These are phyloP conservation scores for Aspergillus texensis DNA, from an alignment of 2,329 filamentous ascomycete species.

Conservation along the genomic window DNA sequence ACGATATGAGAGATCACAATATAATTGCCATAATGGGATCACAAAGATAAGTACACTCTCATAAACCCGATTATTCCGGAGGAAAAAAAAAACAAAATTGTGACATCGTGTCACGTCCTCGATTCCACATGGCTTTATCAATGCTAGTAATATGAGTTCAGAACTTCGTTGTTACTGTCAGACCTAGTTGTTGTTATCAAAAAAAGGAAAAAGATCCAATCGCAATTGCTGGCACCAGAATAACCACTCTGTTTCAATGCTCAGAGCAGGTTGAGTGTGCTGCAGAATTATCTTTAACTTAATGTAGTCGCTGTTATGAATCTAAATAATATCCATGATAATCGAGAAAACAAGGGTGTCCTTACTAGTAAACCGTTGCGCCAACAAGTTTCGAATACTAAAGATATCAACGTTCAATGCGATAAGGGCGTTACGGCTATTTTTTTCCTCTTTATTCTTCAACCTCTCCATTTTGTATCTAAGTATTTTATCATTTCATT, in stretches of 20 bases:
- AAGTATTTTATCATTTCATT: neutral
- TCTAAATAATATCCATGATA: neutral
- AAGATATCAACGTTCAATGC: neutral
- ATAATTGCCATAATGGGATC: neutral
- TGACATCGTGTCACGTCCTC: neutral
- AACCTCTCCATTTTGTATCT: neutral
- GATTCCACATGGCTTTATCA: neutral
- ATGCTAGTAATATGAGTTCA: neutral
- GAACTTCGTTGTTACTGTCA: neutral
- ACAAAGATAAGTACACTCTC: neutral
- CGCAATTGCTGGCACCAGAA: neutral
- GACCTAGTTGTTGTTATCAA: neutral
- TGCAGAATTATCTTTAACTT: neutral
- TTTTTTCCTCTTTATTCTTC: neutral
- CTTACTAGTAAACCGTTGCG: slow-evolving; percentile 12
- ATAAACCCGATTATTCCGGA: neutral
- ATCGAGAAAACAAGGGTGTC: slow-evolving; percentile 1
- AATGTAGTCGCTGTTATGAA: neutral
- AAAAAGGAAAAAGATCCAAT: neutral
- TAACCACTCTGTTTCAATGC: neutral
- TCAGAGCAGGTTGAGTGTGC: neutral
- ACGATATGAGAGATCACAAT: neutral
- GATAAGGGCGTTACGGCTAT: slow-evolving; percentile 1
- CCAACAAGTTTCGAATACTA: neutral
- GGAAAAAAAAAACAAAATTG: neutral